Conservation (phyloP, 345 rosid genomes). For the Raphanus raphanistrum region DNA sequence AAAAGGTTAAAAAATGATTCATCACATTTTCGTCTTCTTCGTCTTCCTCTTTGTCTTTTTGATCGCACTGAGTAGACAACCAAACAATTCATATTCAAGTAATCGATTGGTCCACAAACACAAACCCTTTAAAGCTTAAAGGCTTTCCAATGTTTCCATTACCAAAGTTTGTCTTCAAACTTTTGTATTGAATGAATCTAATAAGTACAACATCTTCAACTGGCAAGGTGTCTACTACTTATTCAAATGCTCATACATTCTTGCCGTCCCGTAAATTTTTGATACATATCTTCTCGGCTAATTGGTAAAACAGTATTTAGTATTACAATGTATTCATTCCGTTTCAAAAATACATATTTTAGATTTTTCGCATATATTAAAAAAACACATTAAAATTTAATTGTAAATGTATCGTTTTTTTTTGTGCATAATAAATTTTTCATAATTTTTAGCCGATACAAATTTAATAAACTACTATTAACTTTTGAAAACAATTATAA, state of each 20-base stretch:
- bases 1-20: neutral
- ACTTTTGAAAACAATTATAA: no score
- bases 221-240: slow-evolving; percentile 10
- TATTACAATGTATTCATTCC: no score
- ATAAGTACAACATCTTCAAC: slow-evolving; percentile 30
- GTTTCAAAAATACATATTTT: no score
- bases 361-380: no score
- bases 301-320: no score
- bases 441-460: no score
- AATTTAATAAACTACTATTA: no score
- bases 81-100: slow-evolving; percentile 28
- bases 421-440: no score
- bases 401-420: no score
- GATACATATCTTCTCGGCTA: neutral
- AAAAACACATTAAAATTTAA: no score
- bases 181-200: slow-evolving; percentile 40
- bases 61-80: slow-evolving; percentile 42
- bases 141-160: slow-evolving; percentile 37
- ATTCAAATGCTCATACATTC: neutral
- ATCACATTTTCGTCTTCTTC: slow-evolving; percentile 32
- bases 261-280: neutral
- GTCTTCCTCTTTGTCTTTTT: slow-evolving; percentile 29
- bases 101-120: slow-evolving; percentile 39
- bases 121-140: slow-evolving; percentile 31
- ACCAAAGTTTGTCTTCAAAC: slow-evolving; percentile 33